Conservation (phyloP, 257 asterid genomes). For the Fraxinus cuspidata region DNA sequence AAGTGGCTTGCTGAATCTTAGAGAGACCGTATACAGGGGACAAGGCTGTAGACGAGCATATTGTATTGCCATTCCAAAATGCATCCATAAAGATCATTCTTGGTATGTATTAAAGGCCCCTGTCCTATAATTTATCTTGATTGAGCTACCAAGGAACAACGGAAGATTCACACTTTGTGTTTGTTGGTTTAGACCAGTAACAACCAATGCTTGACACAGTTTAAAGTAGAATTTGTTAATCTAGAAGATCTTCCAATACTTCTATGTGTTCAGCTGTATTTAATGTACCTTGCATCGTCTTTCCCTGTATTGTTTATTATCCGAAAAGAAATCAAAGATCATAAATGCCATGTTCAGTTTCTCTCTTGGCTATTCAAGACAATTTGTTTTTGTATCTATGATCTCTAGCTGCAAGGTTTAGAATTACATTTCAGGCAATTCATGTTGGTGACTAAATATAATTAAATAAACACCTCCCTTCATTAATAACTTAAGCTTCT, state of each 20-base stretch:
- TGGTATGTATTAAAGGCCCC: constrained; percentile 48
- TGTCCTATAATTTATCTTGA: constrained; percentile 7
- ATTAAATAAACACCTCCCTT: not conserved
- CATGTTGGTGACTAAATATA: not conserved
- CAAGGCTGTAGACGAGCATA: constrained; percentile 46
- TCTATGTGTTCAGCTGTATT: not conserved
- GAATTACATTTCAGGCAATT: not conserved
- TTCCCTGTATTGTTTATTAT: not conserved
- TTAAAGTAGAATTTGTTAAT: not conserved
- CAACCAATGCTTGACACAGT: not conserved
- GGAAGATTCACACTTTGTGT: not conserved
- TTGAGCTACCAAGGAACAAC: not conserved
- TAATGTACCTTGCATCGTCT: not conserved
- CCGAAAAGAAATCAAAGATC: not conserved
- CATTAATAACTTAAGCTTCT: not conserved
- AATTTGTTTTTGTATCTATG: not conserved
- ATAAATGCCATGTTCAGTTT: not conserved
- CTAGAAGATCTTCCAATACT: not conserved
- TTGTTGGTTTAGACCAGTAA: not conserved
- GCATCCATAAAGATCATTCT: constrained; percentile 50
- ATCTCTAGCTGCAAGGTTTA: not conserved
- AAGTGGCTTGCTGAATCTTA: constrained; percentile 49
- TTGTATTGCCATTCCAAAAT: constrained; percentile 37
- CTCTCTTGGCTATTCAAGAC: not conserved
- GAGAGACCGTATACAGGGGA: constrained; percentile 40